Conservation (phyloP, 768 basidiomycete genomes). For the Psilocybe sp. region DNA sequence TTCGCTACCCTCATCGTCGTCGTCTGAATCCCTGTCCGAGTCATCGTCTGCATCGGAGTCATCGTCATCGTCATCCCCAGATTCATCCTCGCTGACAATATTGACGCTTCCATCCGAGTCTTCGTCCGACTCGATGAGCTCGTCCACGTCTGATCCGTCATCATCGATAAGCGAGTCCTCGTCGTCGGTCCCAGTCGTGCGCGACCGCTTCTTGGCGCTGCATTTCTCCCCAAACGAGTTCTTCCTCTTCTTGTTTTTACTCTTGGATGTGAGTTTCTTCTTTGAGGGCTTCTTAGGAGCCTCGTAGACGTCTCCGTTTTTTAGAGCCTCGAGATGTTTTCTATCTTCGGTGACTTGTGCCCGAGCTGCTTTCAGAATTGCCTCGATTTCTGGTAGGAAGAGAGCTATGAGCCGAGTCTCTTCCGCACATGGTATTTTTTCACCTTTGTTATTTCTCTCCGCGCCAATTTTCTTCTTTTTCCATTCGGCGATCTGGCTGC, state of each 20-base stretch:
- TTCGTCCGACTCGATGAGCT: no score
- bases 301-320: conserved; percentile 40
- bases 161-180: conserved; percentile 30
- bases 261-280: conserved; percentile 13
- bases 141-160: conserved; percentile 30
- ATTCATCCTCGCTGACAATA: conserved; percentile 19
- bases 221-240: conserved; percentile 34
- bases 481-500: conserved; percentile 30
- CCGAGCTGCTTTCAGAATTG: conserved; percentile 35
- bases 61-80: conserved; percentile 24
- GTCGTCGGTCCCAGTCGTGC: conserved; percentile 26
- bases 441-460: conserved; percentile 42
- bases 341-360: conserved; percentile 36
- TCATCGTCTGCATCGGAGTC: conserved; percentile 22
- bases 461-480: conserved; percentile 40
- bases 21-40: conserved; percentile 24
- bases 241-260: conserved; percentile 52
- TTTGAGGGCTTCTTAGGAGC: conserved; percentile 31
- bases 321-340: conserved; percentile 43
- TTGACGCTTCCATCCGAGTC: conserved; percentile 7
- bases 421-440: not conserved
- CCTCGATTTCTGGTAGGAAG: conserved; percentile 32
- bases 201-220: conserved; percentile 43
- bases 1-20: conserved; percentile 20
- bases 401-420: not conserved